Evolutionary conservation across 192 early-diverging fungal genomes (phyloP).

Genomic region (Entomortierella lignicola): DNA sequence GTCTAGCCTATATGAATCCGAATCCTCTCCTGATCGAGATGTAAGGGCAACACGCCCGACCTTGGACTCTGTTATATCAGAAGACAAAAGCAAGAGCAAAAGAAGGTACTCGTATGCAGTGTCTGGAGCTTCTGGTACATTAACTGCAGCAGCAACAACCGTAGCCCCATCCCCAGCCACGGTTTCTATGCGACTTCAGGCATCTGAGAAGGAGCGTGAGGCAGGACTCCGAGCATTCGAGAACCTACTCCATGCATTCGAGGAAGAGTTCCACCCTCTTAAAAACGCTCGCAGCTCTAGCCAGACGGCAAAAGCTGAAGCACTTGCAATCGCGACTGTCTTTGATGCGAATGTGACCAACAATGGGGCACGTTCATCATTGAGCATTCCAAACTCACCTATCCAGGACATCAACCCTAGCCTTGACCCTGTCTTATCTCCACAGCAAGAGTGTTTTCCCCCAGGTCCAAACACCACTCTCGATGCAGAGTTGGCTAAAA

Average conservation of each 20-base stretch:
- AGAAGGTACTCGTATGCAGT: slow-evolving; percentile 9
- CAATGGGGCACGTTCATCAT: background rate
- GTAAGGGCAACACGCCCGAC: background rate
- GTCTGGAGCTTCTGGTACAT: background rate
- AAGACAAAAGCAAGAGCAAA: slow-evolving; percentile 21
- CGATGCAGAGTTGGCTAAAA: slow-evolving; percentile 1
- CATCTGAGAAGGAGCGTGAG: slow-evolving; percentile 15
- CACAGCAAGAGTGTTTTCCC: slow-evolving; percentile 6
- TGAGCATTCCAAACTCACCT: background rate
- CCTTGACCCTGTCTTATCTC: background rate
- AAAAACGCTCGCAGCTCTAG: background rate
- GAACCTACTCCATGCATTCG: slow-evolving; percentile 31
- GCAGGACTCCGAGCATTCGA: slow-evolving; percentile 30
- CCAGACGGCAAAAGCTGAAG: background rate
- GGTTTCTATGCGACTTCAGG: background rate
- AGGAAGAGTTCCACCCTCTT: background rate
- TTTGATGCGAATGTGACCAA: background rate
- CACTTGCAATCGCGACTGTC: background rate
- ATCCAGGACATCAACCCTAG: background rate
- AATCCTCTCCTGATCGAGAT: background rate
- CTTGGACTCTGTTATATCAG: background rate
- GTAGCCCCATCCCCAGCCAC: background rate
- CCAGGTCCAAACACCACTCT: background rate
- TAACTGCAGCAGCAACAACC: background rate
- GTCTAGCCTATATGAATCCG: background rate